phyloP scores from a whole-genome alignment of 2,329 filamentous ascomycete genomes.

The Hymenoscyphus occultus region DNA sequence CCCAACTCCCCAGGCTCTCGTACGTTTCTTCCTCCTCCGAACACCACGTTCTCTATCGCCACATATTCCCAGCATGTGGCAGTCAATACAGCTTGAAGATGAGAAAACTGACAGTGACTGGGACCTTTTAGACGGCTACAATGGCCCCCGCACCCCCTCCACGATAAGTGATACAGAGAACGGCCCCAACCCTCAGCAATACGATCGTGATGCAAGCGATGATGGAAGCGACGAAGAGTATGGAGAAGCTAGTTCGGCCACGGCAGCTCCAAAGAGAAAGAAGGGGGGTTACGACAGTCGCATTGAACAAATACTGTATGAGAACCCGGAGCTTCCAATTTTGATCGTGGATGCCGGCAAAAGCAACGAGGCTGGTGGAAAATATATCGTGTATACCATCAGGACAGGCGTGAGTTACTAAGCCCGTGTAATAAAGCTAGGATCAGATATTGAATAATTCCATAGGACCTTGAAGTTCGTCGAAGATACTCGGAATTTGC shows the following conservation, averaged over 20 bases:
- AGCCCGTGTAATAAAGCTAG: constrained; percentile 2
- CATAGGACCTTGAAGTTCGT: constrained; percentile 87
- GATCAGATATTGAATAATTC: constrained; percentile 20
- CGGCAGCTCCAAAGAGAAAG: constrained; percentile 58
- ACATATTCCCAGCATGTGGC: constrained; percentile 36
- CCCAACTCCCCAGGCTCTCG: constrained; percentile 57
- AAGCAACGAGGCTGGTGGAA: constrained; percentile 84
- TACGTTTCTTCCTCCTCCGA: constrained; percentile 43
- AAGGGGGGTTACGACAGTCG: constrained; percentile 90
- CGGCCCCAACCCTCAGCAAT: constrained; percentile 23
- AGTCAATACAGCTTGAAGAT: constrained; percentile 38
- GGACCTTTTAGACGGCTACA: constrained; percentile 53
- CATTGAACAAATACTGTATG: constrained; percentile 95
- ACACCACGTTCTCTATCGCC: not conserved
- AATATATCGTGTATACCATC: constrained; percentile 97
- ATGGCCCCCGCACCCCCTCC: constrained; percentile 44
- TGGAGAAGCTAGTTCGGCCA: constrained; percentile 34
- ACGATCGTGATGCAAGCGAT: constrained; percentile 40
- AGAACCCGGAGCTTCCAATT: constrained; percentile 86
- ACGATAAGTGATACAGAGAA: constrained; percentile 51
- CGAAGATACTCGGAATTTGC: constrained; percentile 96
- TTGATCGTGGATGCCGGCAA: constrained; percentile 94
- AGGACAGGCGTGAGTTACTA: constrained; percentile 70
- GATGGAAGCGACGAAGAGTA: constrained; percentile 51
- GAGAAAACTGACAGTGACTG: constrained; percentile 46